Percentiles rank a stretch among this genome's conserved stretches.
These are phyloP conservation scores for Thuja plicata DNA, from an alignment of 83 land plant genomes.

Conservation along the genomic window DNA sequence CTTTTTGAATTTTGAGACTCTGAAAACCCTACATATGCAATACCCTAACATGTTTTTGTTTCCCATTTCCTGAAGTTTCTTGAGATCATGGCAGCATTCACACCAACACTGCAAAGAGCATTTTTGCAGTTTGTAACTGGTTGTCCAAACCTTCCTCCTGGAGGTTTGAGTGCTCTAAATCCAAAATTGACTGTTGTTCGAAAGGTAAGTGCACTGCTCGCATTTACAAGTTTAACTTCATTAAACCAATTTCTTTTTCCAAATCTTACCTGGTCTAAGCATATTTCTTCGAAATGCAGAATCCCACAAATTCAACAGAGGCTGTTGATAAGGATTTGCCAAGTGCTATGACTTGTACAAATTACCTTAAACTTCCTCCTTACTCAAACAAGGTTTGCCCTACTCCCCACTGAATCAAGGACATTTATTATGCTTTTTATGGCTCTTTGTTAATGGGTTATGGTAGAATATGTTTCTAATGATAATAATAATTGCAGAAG, in stretches of 20 bases:
- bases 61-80: slow-evolving; percentile 39
- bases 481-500: slow-evolving; percentile 48
- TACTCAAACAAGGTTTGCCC: slow-evolving; percentile 86
- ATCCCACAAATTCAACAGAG: slow-evolving; percentile 15
- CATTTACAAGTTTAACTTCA: no score
- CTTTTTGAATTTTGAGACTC: no score
- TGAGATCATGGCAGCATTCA: slow-evolving; percentile 38
- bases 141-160: background rate
- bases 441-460: background rate
- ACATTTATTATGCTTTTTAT: no score
- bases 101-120: slow-evolving; percentile 20
- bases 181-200: no score
- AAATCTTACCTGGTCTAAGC: background rate
- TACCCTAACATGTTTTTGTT: background rate
- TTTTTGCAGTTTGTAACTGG: slow-evolving; percentile 96
- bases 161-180: no score
- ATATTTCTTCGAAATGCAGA: background rate
- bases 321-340: slow-evolving; percentile 93
- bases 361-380: slow-evolving; percentile 94
- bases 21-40: no score
- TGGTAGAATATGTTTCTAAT: background rate
- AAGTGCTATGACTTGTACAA: slow-evolving; percentile 98
- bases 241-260: no score
- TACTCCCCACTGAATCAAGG: background rate
- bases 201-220: no score